These are phyloP conservation scores for Dujonia santamariae DNA, from an alignment of 1,139 yeast species.

Conservation along the genomic window DNA sequence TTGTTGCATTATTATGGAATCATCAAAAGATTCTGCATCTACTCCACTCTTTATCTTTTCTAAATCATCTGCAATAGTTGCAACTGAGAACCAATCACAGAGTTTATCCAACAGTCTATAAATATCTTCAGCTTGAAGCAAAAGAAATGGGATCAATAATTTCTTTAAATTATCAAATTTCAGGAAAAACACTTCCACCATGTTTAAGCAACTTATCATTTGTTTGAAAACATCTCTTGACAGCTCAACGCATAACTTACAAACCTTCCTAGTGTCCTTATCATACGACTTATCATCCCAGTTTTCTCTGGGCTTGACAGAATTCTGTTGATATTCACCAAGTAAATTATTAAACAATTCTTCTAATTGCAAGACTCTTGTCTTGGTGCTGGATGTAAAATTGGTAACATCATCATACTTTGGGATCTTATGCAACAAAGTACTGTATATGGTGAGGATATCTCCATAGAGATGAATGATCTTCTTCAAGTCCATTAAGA, in stretches of 20 bases:
- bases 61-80: conserved; percentile 30
- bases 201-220: conserved; percentile 23
- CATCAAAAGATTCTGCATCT: neutral
- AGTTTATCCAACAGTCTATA: conserved; percentile 22
- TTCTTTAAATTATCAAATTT: conserved; percentile 38
- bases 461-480: conserved; percentile 38
- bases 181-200: conserved; percentile 35
- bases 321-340: conserved; percentile 14
- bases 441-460: conserved; percentile 38
- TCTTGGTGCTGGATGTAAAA: conserved; percentile 28
- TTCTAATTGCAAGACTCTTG: conserved; percentile 27
- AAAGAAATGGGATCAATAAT: conserved; percentile 34
- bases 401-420: conserved; percentile 40
- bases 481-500: conserved; percentile 27
- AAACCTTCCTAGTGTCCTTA: conserved; percentile 18
- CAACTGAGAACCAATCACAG: conserved; percentile 6
- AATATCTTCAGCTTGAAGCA: conserved; percentile 29
- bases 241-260: conserved; percentile 19
- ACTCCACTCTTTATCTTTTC: conserved; percentile 9
- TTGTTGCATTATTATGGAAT: conserved; percentile 14
- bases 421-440: conserved; percentile 38
- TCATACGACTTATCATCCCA: conserved; percentile 34
- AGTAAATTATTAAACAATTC: conserved; percentile 29
- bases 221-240: conserved; percentile 21
- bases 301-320: conserved; percentile 9